Conservation (phyloP, 1,284 basidiomycete genomes). For the Fomes fomentarius region DNA sequence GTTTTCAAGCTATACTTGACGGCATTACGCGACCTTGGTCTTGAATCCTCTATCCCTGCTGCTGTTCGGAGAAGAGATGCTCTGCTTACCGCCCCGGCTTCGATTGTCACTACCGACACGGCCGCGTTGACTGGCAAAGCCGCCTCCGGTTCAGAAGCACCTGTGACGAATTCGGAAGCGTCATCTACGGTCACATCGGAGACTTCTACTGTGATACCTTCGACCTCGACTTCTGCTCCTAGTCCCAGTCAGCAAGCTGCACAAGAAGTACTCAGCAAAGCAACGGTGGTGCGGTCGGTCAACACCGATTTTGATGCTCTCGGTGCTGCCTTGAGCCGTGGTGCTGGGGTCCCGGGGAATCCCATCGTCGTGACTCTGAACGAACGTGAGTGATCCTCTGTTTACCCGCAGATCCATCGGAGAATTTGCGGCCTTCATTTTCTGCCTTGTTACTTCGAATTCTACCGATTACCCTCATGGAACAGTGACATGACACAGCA, state of each 20-base stretch:
- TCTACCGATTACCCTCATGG: too few relatives aligned
- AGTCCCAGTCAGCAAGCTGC: conserved; percentile 57
- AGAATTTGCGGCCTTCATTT: too few relatives aligned
- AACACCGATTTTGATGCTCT: conserved; percentile 46
- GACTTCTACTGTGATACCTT: conserved; percentile 14
- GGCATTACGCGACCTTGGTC: conserved; percentile 63
- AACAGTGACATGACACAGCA: too few relatives aligned
- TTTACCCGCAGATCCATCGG: too few relatives aligned
- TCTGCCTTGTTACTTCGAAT: too few relatives aligned
- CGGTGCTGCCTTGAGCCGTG: conserved; percentile 42
- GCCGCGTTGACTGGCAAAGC: conserved; percentile 19
- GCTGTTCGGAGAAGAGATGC: conserved; percentile 71
- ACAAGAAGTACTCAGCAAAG: conserved; percentile 51
- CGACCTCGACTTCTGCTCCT: conserved; percentile 24
- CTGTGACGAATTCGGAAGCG: conserved; percentile 5
- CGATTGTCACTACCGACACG: conserved; percentile 20
- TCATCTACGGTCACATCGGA: conserved; percentile 12
- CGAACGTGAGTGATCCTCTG: conserved; percentile 58
- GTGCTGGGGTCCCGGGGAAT: conserved; percentile 48
- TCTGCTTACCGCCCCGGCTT: conserved; percentile 46
- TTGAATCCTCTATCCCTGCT: conserved; percentile 57
- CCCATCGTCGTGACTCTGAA: conserved; percentile 81
- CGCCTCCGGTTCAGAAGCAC: conserved; percentile 7
- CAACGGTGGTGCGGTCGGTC: conserved; percentile 25
- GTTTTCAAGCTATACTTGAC: conserved; percentile 76